These are phyloP conservation scores for Penicillium parvum DNA, from an alignment of 495 filamentous ascomycete species.

Conservation along the genomic window DNA sequence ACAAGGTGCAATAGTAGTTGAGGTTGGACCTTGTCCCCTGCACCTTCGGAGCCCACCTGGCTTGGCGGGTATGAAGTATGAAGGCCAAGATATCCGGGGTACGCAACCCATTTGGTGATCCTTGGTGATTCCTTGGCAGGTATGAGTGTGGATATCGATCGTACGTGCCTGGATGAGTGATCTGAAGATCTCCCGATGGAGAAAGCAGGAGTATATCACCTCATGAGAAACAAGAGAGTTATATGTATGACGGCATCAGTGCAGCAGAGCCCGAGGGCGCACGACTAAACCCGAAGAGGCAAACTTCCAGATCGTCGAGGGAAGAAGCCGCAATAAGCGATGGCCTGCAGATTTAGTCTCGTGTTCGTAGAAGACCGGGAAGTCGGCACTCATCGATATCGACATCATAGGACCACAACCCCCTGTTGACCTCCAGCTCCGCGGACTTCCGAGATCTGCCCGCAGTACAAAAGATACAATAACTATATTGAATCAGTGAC, in stretches of 20 bases:
- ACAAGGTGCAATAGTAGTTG: too few species aligned
- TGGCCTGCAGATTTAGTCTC: conserved; percentile 1
- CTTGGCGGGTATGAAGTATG: conserved; percentile 17
- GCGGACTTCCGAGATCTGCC: conserved; percentile 12
- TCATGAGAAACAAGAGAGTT: not conserved
- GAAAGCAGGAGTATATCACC: not conserved
- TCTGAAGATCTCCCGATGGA: conserved; percentile 1
- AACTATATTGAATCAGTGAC: not conserved
- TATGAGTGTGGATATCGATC: conserved; percentile 2
- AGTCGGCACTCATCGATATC: conserved; percentile 21
- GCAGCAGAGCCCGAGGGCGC: too few species aligned
- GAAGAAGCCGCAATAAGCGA: conserved; percentile 9
- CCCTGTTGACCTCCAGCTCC: conserved; percentile 5
- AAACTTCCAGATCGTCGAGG: conserved; percentile 23
- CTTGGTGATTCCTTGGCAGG: conserved; percentile 4
- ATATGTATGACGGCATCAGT: not conserved
- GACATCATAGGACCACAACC: conserved; percentile 13
- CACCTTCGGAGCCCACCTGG: conserved; percentile 1
- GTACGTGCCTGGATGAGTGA: not conserved
- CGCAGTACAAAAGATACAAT: too few species aligned
- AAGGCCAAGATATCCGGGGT: not conserved
- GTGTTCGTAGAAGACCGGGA: conserved; percentile 12
- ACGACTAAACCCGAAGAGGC: conserved; percentile 14
- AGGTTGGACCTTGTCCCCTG: not conserved
- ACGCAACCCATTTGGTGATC: not conserved